phyloP scores from a whole-genome alignment of 2,329 filamentous ascomycete species.

The Pseudogymnoascus verrucosus region DNA sequence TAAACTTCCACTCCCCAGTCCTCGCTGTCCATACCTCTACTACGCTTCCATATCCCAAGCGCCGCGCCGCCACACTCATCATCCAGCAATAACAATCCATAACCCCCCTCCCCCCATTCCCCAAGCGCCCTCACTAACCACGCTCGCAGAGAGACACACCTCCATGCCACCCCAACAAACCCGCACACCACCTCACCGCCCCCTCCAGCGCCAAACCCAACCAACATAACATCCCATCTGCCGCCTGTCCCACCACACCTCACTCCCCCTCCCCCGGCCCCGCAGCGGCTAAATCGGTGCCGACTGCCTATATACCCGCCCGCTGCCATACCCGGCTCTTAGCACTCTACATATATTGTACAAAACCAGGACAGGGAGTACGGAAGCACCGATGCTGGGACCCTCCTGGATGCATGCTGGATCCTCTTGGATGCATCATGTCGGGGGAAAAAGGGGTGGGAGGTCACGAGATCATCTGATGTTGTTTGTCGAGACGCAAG shows the following conservation, averaged over 20 bases:
- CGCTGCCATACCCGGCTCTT: not conserved
- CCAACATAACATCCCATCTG: not conserved
- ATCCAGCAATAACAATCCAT: not conserved
- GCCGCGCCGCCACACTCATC: not conserved
- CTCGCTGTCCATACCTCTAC: not conserved
- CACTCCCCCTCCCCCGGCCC: not conserved
- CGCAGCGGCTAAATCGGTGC: not conserved
- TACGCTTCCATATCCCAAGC: not conserved
- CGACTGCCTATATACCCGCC: not conserved
- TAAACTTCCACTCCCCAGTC: not conserved
- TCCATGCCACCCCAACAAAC: not conserved
- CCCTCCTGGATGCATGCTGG: no score
- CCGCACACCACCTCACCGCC: not conserved
- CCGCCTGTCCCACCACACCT: not conserved
- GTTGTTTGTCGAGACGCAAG: not conserved
- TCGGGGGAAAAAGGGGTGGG: not conserved
- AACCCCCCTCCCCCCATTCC: not conserved
- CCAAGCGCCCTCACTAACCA: not conserved
- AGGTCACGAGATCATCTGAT: not conserved
- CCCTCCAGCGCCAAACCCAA: no score
- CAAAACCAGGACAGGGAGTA: not conserved
- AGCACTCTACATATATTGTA: not conserved
- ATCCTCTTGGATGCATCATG: no score
- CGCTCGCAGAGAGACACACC: not conserved
- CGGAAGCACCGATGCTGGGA: not conserved